Evolutionary conservation across 1,284 basidiomycete species (phyloP), one percentile per base, ranked within the genome.

Genomic region (Cutaneotrichosporon sp.): DNA sequence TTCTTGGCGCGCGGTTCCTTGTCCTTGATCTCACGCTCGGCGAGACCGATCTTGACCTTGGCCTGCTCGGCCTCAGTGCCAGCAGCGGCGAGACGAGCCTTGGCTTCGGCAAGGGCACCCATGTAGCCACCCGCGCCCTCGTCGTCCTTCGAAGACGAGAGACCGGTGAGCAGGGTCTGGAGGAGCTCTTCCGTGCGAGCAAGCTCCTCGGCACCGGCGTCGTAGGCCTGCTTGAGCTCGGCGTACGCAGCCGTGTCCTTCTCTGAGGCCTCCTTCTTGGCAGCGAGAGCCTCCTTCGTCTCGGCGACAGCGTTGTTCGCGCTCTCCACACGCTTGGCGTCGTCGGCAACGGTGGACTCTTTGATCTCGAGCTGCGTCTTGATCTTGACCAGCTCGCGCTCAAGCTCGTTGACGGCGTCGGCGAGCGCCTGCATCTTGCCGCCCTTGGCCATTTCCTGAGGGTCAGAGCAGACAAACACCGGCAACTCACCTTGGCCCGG

Each of bases 71-170:
- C 90, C 72, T 95, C 93, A 0, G 93, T 89, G 7, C 85, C 82
- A 0, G 89, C 89, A 49, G 91, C 88, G 0, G 92, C 87, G 1
- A 90, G 82, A 10, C 87, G 86, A 2, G 86, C 86, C 66, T 87
- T 87, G 0, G 94, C 92, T n/a, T 91, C 89, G 2, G 94, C 91
- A 27, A 99, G 85, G 75, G 97, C 94, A 29, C 95, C 97, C 86
- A 98, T 89, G 79, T 97, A 99, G 0, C 95, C 95, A 11, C 95
- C 94, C 10, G 92, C 89, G 6, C 69, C 71, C 36, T 78, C 76
- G 4, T 87, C 85, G 43, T 81, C 81, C 11, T 72, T 74, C 49
- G 77, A 76, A 8, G 87, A 87, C 1, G 85, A 84, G 20, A 99
- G 86, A 52, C 97, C 97, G 0, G 95, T 99, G 46, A 95, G 84